These are phyloP conservation scores for Cymbopogon citratus DNA, from an alignment of 176 grass and related monocot species.

Conservation along the genomic window DNA sequence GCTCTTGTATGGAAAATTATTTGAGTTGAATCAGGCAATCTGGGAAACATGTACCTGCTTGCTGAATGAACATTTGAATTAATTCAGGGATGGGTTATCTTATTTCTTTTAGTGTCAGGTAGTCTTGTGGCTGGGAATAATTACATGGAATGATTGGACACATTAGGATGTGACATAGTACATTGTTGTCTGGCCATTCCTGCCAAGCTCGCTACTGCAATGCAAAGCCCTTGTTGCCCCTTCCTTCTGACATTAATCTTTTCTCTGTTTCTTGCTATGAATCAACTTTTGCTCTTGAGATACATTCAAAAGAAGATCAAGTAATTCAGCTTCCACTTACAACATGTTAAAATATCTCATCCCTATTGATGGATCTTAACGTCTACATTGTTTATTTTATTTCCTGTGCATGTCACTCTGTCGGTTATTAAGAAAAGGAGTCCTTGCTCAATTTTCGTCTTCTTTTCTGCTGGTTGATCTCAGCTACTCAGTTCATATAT, in stretches of 20 bases:
- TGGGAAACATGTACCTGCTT: not conserved
- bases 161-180: too few relatives aligned
- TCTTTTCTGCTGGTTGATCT: constrained; percentile 11
- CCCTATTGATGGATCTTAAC: too few relatives aligned
- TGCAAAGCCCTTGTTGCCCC: not conserved
- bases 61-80: not conserved
- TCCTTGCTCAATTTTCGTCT: too few relatives aligned
- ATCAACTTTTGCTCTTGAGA: not conserved
- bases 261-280: too few relatives aligned
- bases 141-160: not conserved
- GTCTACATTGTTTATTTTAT: too few relatives aligned
- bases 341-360: too few relatives aligned
- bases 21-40: not conserved
- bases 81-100: not conserved
- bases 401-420: too few relatives aligned
- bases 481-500: not conserved
- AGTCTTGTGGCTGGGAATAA: not conserved
- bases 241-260: not conserved
- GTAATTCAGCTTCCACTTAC: too few relatives aligned
- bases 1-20: not conserved
- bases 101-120: not conserved
- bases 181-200: not conserved
- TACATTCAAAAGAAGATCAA: too few relatives aligned
- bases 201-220: not conserved
- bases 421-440: too few relatives aligned